phyloP scores from a whole-genome alignment of 345 rosid genomes.

The Bruguiera gymnorhiza region DNA sequence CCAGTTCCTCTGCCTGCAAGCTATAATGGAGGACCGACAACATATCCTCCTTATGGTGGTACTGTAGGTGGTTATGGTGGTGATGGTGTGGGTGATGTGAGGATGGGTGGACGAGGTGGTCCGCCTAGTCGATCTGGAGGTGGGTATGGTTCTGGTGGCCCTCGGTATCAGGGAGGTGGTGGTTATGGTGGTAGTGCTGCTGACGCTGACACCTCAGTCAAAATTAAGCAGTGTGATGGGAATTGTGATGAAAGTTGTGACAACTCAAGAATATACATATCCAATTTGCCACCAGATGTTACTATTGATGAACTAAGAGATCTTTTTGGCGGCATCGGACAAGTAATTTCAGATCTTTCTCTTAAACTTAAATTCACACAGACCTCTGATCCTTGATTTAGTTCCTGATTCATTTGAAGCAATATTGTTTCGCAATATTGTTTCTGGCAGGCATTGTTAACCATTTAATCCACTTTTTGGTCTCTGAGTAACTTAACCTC shows the following conservation, averaged over 20 bases:
- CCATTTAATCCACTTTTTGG: not conserved
- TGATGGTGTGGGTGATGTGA: constrained; percentile 50
- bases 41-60: constrained; percentile 78
- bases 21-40: constrained; percentile 71
- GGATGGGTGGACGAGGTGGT: constrained; percentile 55
- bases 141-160: constrained; percentile 51
- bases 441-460: not conserved
- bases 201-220: constrained; percentile 46
- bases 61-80: constrained; percentile 58
- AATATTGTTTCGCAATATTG: not conserved
- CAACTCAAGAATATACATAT: constrained; percentile 89
- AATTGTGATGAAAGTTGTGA: constrained; percentile 81
- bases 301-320: constrained; percentile 79
- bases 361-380: constrained; percentile 2
- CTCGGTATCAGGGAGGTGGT: constrained; percentile 50
- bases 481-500: not conserved
- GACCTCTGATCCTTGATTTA: not conserved
- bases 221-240: constrained; percentile 84
- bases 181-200: constrained; percentile 40
- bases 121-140: constrained; percentile 34
- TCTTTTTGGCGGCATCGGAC: constrained; percentile 97
- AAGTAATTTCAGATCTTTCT: constrained; percentile 51
- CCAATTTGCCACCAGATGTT: constrained; percentile 95
- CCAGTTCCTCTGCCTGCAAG: constrained; percentile 84
- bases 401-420: not conserved